Evolutionary conservation across 202 grass and related monocot genomes (phyloP).

Genomic region (Hordeum pubiflorum): DNA sequence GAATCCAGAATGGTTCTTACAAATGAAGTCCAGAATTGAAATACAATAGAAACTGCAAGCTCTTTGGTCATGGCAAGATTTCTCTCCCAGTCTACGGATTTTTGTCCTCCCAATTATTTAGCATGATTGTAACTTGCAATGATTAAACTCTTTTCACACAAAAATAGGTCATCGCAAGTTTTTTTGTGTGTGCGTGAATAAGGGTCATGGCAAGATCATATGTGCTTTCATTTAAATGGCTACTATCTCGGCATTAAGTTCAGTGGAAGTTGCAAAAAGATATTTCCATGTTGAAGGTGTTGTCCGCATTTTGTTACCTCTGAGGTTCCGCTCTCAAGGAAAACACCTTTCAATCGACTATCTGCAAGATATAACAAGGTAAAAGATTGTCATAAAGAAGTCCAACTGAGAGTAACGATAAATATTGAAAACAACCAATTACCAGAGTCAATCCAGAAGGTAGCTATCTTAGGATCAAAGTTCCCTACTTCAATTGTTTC

Average conservation of each 20-base stretch:
- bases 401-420: constrained; percentile 1
- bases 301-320: constrained; percentile 50
- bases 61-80: not conserved
- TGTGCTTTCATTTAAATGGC: not conserved
- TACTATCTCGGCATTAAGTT: not conserved
- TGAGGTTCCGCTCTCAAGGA: constrained; percentile 88
- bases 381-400: constrained; percentile 6
- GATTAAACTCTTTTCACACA: not conserved
- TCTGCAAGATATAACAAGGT: constrained; percentile 37
- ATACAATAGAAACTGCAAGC: not conserved
- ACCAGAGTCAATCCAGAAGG: constrained; percentile 91
- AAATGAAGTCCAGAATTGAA: not conserved
- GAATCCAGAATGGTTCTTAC: not conserved
- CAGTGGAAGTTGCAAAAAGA: not conserved
- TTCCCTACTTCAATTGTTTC: constrained; percentile 84
- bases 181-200: not conserved
- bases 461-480: constrained; percentile 79
- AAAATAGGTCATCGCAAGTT: not conserved
- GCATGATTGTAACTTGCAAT: not conserved
- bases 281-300: not conserved
- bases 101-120: not conserved
- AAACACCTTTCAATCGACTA: constrained; percentile 79
- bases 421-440: constrained; percentile 21
- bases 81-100: not conserved
- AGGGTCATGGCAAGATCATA: not conserved